Conservation (phyloP, 176 grass and related monocot genomes). For the Thinopyrum elongatum region DNA sequence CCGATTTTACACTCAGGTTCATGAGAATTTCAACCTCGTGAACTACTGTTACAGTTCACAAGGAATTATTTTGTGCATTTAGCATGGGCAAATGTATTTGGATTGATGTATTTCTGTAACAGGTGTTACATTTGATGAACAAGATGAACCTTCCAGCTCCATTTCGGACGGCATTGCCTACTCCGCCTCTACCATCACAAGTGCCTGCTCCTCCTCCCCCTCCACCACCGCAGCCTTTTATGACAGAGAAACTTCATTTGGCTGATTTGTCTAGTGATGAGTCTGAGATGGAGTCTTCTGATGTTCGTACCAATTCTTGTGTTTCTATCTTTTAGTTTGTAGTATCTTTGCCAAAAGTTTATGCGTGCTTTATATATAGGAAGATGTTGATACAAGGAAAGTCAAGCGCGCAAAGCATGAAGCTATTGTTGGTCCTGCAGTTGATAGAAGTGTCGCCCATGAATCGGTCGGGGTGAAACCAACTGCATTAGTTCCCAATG, state of each 20-base stretch:
- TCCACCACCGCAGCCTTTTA: constrained; percentile 23
- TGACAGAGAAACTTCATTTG: constrained; percentile 27
- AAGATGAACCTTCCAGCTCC: constrained; percentile 97
- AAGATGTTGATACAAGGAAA: constrained; percentile 42
- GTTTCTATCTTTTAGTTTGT: constrained; percentile 9
- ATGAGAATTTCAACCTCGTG: constrained; percentile 24
- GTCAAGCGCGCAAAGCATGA: constrained; percentile 60
- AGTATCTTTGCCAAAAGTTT: neutral
- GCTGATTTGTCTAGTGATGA: constrained; percentile 84
- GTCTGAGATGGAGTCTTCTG: constrained; percentile 96
- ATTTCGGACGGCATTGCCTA: constrained; percentile 95
- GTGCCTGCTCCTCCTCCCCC: constrained; percentile 53
- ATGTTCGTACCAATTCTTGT: constrained; percentile 44
- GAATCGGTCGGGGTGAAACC: constrained; percentile 90
- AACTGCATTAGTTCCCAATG: constrained; percentile 63
- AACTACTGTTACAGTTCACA: constrained; percentile 28
- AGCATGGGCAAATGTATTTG: constrained; percentile 1
- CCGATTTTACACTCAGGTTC: constrained; percentile 88
- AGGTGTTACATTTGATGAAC: constrained; percentile 99
- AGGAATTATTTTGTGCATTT: neutral
- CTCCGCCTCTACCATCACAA: constrained; percentile 70
- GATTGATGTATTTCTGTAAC: constrained; percentile 23
- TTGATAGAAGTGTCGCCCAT: constrained; percentile 87
- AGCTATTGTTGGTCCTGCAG: constrained; percentile 82
- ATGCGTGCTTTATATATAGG: constrained; percentile 25